Base-by-base conservation (phyloP, 2,329 filamentous ascomycete genomes). In the Fusarium circinatum region DNA sequence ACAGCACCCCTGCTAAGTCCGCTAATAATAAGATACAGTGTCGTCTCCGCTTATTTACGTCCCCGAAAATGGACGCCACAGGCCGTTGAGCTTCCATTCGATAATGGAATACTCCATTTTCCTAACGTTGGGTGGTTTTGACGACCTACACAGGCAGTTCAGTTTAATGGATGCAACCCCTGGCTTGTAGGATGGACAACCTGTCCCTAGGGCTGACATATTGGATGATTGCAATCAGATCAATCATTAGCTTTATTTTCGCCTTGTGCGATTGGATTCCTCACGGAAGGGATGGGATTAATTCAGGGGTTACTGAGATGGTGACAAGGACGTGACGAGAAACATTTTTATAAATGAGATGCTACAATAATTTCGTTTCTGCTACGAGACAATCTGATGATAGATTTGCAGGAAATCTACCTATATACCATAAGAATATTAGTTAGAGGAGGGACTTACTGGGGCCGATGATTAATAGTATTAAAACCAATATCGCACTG, bases 161-260 rank as follows among this genome's bases (percentile, higher is more conserved):
- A 28, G 11, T 36, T 45, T 22, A 17, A 36, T 41, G 30, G 32
- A 39, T 26, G 44, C 26, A 42, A 13, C 42, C 56, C 45, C 38
- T 64, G 58, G 58, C 52, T 68, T 38, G 47, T 22, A 52, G 52
- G 56, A 30, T 49, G n/a, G 39, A 32, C 20, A n/a, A 15, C 18
- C 36, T 42, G 24, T 39, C 32, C 15, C 17, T 61, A 69, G 65
- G 49, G 48, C 64, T 68, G 65, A 68, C 62, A 11, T 17, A 28
- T 26, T 32, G 13, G 14, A 39, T 41, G 32, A 47, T 28, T 58
- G 15, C 30, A 48, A 22, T 30, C 14, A 17, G n/a, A 34, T 24
- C 48, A 20, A 20, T 24, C 17, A 11, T 34, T 10, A 22, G 41
- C 26, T 41, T 45, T 12, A 10, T 13, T 54, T 13, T 39, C 22